Evolutionary conservation across 768 basidiomycete species (phyloP).

Genomic region (Mycena venus): DNA sequence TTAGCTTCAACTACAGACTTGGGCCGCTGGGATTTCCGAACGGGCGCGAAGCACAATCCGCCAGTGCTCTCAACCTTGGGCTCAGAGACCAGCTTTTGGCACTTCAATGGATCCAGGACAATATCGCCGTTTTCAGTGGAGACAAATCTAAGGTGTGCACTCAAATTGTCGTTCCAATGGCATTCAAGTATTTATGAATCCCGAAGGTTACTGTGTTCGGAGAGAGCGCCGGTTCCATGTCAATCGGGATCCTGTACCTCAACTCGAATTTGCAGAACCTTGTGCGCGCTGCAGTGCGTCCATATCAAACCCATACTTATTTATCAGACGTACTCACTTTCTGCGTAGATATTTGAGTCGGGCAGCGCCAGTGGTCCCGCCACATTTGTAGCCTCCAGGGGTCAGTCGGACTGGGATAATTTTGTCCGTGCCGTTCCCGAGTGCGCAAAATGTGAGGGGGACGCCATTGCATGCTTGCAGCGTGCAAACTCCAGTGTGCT

Average conservation of each 20-base stretch:
- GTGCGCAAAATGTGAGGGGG: not conserved
- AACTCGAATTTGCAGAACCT: not conserved
- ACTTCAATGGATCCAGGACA: slow-evolving; percentile 63
- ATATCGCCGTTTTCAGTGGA: slow-evolving; percentile 69
- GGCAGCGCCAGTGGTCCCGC: not conserved
- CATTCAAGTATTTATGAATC: not conserved
- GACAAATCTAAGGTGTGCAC: slow-evolving; percentile 52
- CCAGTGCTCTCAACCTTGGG: slow-evolving; percentile 53
- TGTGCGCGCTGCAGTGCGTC: not conserved
- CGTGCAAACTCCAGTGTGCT: not conserved
- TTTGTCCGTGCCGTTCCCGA: not conserved
- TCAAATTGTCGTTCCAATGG: not conserved
- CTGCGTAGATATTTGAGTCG: slow-evolving; percentile 12
- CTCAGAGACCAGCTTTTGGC: slow-evolving; percentile 54
- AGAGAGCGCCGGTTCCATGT: slow-evolving; percentile 3
- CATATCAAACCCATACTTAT: not conserved
- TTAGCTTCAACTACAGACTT: slow-evolving; percentile 59
- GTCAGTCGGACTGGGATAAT: slow-evolving; percentile 12
- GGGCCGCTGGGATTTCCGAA: slow-evolving; percentile 56
- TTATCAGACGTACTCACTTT: not conserved
- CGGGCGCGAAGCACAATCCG: slow-evolving; percentile 48
- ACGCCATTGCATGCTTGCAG: not conserved
- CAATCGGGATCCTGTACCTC: not conserved
- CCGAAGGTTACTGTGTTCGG: slow-evolving; percentile 4
- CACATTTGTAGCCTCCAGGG: not conserved